Base-by-base conservation (phyloP, 495 filamentous ascomycete species). In the Penicillium maclennaniae region DNA sequence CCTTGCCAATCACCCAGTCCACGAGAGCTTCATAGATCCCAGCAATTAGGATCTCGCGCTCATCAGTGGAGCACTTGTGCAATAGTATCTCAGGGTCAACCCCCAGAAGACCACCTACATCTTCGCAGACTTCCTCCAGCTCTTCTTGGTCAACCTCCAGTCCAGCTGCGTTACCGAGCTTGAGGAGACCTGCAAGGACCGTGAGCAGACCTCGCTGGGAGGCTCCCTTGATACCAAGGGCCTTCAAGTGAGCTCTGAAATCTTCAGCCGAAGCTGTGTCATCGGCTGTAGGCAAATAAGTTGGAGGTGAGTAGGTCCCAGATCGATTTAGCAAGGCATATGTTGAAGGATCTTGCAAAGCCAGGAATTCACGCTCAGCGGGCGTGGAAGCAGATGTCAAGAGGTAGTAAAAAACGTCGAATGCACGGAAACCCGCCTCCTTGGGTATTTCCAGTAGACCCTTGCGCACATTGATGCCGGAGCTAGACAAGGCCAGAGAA, bases 381-480 rank as follows among this genome's bases (percentile, higher is more conserved):
- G 86, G 87, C 2, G 91, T 95, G 0, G 93, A 95, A 14, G 89
- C 86, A 25, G 87, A 89, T 1, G 92, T 95, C 20, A 96, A 77
- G 3, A 98, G 83, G 58, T 97, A 97, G 72, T 98, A 98, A 68
- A 97, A 98, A 25, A 92, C 95, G 64, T 98, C 92, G 60, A 97
- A 98, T n/a, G 92, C 93, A 51, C 93, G 85, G 64, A 88, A 91
- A 19, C 95, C 93, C 7, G 83, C 52, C 63, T 95, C 84, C 0
- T 82, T 67, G 0, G 93, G 89, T 23, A 97, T 81, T 36, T 90
- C 83, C 25, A 97, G 77, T 20, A 98, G 76, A 20, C 93, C 93
- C 52, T 84, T 83, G 10, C 76, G 68, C 7, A 91, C 91, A 67
- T 97, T 89, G 54, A 97, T 87, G 19, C 93, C 93, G 21, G 90